Conservation (phyloP, 768 basidiomycete genomes). For the Mycena haematopus region DNA sequence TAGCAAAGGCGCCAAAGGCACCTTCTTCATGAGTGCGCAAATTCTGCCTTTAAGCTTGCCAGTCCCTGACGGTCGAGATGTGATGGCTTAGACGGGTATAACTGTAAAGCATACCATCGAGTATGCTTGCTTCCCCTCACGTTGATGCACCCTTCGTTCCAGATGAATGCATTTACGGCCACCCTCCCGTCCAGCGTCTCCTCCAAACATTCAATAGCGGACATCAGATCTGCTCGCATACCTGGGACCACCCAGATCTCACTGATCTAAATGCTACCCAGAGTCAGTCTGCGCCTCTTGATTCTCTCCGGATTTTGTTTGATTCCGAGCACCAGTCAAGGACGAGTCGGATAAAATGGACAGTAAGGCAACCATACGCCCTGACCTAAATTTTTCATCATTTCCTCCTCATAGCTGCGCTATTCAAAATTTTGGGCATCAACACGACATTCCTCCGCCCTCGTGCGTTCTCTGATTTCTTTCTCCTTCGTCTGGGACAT, state of each 20-base stretch:
- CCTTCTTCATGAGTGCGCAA: constrained; percentile 42
- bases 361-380: neutral
- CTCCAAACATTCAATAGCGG: constrained; percentile 35
- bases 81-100: constrained; percentile 28
- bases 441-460: constrained; percentile 26
- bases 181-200: constrained; percentile 29
- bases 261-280: constrained; percentile 32
- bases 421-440: constrained; percentile 34
- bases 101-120: constrained; percentile 20
- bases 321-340: constrained; percentile 4
- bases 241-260: constrained; percentile 38
- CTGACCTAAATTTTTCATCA: neutral
- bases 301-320: neutral
- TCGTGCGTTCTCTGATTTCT: neutral
- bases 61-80: too few relatives aligned
- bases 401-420: constrained; percentile 30
- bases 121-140: neutral
- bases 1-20: constrained; percentile 36
- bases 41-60: neutral
- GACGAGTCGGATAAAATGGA: constrained; percentile 22
- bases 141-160: neutral
- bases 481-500: neutral
- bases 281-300: constrained; percentile 21
- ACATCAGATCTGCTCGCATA: constrained; percentile 42
- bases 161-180: constrained; percentile 40